Evolutionary conservation across 176 grass and related monocot species (phyloP).

Genomic region (Oryza rufipogon): DNA sequence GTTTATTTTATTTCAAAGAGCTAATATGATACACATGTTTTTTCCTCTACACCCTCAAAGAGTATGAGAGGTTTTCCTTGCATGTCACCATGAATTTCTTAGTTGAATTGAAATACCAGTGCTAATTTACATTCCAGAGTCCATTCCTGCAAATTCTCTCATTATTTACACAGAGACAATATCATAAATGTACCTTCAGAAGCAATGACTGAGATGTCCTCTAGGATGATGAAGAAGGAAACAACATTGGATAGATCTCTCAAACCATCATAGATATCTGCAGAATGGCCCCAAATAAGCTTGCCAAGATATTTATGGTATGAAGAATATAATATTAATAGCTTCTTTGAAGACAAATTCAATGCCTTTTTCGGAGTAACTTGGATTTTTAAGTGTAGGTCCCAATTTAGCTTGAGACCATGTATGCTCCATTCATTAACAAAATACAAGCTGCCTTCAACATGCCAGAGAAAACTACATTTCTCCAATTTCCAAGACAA

Average conservation of each 20-base stretch:
- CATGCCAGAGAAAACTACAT: background rate
- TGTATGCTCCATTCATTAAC: background rate
- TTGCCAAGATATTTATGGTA: slow-evolving; percentile 5
- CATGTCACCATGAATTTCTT: slow-evolving; percentile 42
- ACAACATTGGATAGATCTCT: slow-evolving; percentile 4
- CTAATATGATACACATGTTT: slow-evolving; percentile 59
- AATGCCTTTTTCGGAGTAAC: background rate
- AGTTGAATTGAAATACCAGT: slow-evolving; percentile 33
- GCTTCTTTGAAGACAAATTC: background rate
- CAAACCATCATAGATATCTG: slow-evolving; percentile 1
- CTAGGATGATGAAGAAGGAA: background rate
- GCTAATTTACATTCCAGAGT: slow-evolving; percentile 37
- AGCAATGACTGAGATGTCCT: background rate
- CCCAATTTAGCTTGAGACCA: background rate
- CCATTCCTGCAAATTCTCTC: slow-evolving; percentile 4
- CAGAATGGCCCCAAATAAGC: background rate
- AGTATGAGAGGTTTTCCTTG: slow-evolving; percentile 33
- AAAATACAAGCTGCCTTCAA: slow-evolving; percentile 8
- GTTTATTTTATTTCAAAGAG: slow-evolving; percentile 45
- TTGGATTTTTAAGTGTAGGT: background rate
- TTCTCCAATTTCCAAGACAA: background rate
- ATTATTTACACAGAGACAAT: background rate
- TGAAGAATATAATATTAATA: background rate
- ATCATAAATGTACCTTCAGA: slow-evolving; percentile 19
- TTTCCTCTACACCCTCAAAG: slow-evolving; percentile 38